A percentile compares a stretch with the other conserved stretches of the same genome.
Evolutionary conservation across 768 basidiomycete species (phyloP).

Genomic region (Botryobasidium botryosum): DNA sequence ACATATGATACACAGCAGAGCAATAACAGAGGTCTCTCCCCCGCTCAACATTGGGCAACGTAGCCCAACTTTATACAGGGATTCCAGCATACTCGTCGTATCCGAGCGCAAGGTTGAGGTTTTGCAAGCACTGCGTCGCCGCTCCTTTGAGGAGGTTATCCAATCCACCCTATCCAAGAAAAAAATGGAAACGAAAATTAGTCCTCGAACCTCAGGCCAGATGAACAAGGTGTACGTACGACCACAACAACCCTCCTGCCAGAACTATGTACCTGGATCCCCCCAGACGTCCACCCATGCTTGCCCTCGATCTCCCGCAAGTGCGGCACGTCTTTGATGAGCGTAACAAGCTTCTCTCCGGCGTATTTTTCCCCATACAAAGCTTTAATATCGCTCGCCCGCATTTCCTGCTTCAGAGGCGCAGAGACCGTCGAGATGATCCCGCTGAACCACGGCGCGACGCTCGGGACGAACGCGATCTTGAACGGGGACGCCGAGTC

Average conservation of each 20-base stretch:
- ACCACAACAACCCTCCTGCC: constrained; percentile 90
- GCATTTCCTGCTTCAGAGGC: constrained; percentile 48
- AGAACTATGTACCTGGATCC: constrained; percentile 80
- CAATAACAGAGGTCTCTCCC: no score
- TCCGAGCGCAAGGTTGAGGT: constrained; percentile 78
- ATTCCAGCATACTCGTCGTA: constrained; percentile 76
- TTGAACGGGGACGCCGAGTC: constrained; percentile 21
- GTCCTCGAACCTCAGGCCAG: neutral
- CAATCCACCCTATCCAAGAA: constrained; percentile 78
- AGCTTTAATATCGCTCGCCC: constrained; percentile 51
- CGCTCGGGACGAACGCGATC: constrained; percentile 73
- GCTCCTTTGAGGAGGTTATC: constrained; percentile 97
- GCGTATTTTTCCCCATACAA: constrained; percentile 67
- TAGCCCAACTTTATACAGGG: constrained; percentile 26
- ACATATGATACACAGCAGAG: no score
- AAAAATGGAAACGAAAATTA: neutral
- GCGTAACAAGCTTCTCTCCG: constrained; percentile 52
- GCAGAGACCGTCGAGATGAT: constrained; percentile 79
- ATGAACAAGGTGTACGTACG: constrained; percentile 28
- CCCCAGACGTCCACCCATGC: constrained; percentile 85
- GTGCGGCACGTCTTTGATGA: constrained; percentile 52
- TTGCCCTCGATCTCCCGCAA: constrained; percentile 59
- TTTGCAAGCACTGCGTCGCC: constrained; percentile 94
- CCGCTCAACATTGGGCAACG: no score
- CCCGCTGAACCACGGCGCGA: constrained; percentile 92